phyloP scores from a whole-genome alignment of 257 asterid species.

The Ballota nigra region DNA sequence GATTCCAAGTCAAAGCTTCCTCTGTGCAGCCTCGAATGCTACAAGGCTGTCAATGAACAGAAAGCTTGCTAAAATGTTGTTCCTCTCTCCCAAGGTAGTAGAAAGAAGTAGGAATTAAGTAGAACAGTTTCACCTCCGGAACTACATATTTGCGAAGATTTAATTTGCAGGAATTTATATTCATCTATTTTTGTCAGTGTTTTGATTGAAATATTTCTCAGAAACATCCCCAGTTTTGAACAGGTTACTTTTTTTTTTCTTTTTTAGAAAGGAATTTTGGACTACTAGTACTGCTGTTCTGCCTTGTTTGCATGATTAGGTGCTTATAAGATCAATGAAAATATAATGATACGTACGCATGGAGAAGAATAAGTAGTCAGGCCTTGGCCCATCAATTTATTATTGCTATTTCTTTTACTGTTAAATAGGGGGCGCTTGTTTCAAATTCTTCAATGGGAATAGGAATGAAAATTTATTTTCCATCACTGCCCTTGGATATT shows the following conservation, averaged over 20 bases:
- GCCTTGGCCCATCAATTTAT: too few relatives aligned
- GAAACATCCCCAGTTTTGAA: not conserved
- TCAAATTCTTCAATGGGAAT: too few relatives aligned
- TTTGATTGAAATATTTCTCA: not conserved
- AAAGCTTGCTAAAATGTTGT: conserved; percentile 41
- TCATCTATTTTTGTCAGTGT: not conserved
- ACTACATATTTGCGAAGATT: conserved; percentile 3
- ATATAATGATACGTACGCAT: not conserved
- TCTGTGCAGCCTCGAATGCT: conserved; percentile 94
- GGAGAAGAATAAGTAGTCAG: too few relatives aligned
- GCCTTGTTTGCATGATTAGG: conserved; percentile 35
- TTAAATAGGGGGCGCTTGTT: too few relatives aligned
- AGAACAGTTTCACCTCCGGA: conserved; percentile 16
- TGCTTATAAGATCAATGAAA: not conserved
- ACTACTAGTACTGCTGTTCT: not conserved
- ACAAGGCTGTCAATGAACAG: conserved; percentile 67
- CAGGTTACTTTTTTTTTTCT: not conserved
- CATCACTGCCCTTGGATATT: too few relatives aligned
- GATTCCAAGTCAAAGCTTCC: conserved; percentile 92
- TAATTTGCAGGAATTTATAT: conserved; percentile 1
- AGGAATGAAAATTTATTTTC: too few relatives aligned
- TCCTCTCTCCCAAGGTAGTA: conserved; percentile 22
- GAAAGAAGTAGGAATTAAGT: conserved; percentile 1
- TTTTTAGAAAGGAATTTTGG: too few relatives aligned
- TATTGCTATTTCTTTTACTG: too few relatives aligned